Base-by-base conservation (phyloP, 2,329 filamentous ascomycete species). In the Venturiaceae sp. region DNA sequence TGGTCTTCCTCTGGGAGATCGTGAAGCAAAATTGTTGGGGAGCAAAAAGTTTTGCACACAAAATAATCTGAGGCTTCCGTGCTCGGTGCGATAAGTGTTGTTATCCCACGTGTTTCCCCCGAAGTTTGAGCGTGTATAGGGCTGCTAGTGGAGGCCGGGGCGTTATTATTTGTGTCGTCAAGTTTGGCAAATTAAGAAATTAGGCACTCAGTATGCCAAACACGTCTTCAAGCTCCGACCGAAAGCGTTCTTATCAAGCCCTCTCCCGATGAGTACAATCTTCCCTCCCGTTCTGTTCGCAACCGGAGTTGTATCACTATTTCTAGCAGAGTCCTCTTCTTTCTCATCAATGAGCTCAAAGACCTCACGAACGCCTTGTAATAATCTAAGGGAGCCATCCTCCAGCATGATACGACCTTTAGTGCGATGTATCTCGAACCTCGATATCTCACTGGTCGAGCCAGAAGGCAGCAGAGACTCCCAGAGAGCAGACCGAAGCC, bases 321-420 rank as follows among this genome's bases (percentile, higher is more conserved):
- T 58, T 26, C 11, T 23, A 14, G 36, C 8, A 36, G 28, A 33
- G 9, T 14, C 39, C n/a, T 14, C 34, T 6, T 65, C 63, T 16
- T 21, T 57, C 6, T 57, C 75, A 63, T 96, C 90, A 26, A 90
- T 82, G 26, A 97, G 87, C 66, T 99, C 94, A 70, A 97, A 99
- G 16, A 97, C 82, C 65, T 96, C 92, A 57, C 92, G 78, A 1
- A 99, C 94, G 1, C 92, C 94, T 71, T 99, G 94, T 7, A 97
- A 79, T 62, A 97, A 83, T 68, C 90, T 88, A 46, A 84, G 75
- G 0, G 77, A 75, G 1, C 89, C 90, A 58, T 85, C 78, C 0
- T 74, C 67, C 19, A 92, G 76, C 0, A 82, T 76, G 6, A 97
- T 71, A 2, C 90, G 83, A 0, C 91, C 92, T 70, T 99, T 99